Percentiles rank a stretch among this genome's conserved stretches.
phyloP scores from a whole-genome alignment of 768 basidiomycete species.

The Trametes punicea region DNA sequence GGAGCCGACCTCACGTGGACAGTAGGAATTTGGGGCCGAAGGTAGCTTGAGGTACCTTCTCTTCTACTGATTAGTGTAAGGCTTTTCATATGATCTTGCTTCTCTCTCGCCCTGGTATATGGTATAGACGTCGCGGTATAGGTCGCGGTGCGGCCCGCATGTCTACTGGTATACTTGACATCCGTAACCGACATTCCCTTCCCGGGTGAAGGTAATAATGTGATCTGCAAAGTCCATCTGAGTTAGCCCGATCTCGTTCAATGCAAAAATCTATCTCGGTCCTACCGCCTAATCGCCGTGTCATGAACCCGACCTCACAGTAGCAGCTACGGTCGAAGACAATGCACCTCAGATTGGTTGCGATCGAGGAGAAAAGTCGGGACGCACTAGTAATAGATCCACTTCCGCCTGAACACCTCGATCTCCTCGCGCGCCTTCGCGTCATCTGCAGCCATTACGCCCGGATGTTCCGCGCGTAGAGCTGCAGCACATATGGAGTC shows the following conservation, averaged over 20 bases:
- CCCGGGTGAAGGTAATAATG: conserved; percentile 61
- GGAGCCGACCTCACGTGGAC: too few relatives aligned
- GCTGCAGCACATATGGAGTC: conserved; percentile 29
- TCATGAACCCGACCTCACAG: conserved; percentile 70
- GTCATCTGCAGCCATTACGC: conserved; percentile 43
- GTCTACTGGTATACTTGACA: conserved; percentile 35
- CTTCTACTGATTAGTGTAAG: too few relatives aligned
- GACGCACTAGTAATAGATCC: conserved; percentile 47
- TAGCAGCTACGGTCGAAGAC: conserved; percentile 45
- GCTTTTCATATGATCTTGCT: too few relatives aligned
- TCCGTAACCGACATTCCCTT: conserved; percentile 58
- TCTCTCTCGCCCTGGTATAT: too few relatives aligned
- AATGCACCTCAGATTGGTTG: neutral
- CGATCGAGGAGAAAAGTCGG: neutral
- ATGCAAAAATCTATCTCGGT: neutral
- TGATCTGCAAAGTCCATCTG: conserved; percentile 49
- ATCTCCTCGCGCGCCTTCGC: conserved; percentile 46
- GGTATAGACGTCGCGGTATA: too few relatives aligned
- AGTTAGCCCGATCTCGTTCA: neutral
- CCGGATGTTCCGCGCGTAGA: conserved; percentile 58
- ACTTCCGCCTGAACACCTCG: conserved; percentile 61
- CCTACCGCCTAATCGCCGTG: conserved; percentile 59
- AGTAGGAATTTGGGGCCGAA: too few relatives aligned
- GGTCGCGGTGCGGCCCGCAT: too few relatives aligned
- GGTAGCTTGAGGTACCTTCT: too few relatives aligned